These are phyloP conservation scores for Discostella stelligera DNA, from an alignment of 352 stramenopile genomes.

Conservation along the genomic window DNA sequence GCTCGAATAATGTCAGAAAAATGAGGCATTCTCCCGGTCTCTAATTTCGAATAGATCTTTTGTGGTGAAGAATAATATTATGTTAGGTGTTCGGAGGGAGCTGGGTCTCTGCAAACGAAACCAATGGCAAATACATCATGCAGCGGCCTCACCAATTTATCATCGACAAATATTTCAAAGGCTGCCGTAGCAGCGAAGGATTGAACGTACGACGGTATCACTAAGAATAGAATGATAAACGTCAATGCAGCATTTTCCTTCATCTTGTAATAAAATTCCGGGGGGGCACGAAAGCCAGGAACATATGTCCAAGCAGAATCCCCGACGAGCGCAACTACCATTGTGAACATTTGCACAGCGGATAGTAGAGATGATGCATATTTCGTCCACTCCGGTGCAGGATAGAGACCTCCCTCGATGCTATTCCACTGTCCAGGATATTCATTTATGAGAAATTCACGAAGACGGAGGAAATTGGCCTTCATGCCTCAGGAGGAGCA, in stretches of 20 bases:
- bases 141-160: slow-evolving; percentile 41
- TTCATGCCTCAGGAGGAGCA: slow-evolving; percentile 68
- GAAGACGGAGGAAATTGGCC: slow-evolving; percentile 72
- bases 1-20: slow-evolving; percentile 41
- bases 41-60: slow-evolving; percentile 71
- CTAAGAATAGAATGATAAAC: slow-evolving; percentile 68
- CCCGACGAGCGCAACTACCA: slow-evolving; percentile 65
- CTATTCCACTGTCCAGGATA: slow-evolving; percentile 70
- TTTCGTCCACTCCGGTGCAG: slow-evolving; percentile 57
- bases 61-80: neutral
- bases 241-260: slow-evolving; percentile 68
- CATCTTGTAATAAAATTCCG: slow-evolving; percentile 62
- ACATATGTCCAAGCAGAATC: slow-evolving; percentile 62
- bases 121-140: neutral
- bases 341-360: slow-evolving; percentile 59
- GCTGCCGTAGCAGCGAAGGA: slow-evolving; percentile 66
- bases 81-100: neutral
- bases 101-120: neutral
- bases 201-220: slow-evolving; percentile 67
- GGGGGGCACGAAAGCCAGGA: slow-evolving; percentile 42
- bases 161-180: slow-evolving; percentile 79
- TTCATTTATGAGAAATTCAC: slow-evolving; percentile 62
- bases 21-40: slow-evolving; percentile 66
- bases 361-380: slow-evolving; percentile 49
- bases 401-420: slow-evolving; percentile 72